Evolutionary conservation across 176 grass and related monocot species (phyloP).

Genomic region (Eragrostis curvula): DNA sequence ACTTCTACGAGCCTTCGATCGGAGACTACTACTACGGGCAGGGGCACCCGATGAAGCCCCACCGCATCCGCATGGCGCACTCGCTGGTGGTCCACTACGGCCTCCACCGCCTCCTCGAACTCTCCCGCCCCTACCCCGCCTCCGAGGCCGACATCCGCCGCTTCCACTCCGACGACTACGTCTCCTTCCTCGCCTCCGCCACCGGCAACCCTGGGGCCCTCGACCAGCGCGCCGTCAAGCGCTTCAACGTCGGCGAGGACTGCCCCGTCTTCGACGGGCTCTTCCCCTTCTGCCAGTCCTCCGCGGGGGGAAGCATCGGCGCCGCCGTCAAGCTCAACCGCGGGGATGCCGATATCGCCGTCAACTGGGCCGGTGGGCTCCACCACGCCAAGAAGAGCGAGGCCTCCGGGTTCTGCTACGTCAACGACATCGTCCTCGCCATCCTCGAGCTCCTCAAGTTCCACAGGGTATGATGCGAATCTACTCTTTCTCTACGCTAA

Average conservation of each 20-base stretch:
- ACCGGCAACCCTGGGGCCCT: conserved; percentile 39
- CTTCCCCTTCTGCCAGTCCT: conserved; percentile 85
- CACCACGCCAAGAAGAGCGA: conserved; percentile 91
- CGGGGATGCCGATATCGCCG: conserved; percentile 79
- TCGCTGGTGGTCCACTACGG: conserved; percentile 88
- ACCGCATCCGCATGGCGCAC: conserved; percentile 95
- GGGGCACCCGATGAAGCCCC: conserved; percentile 95
- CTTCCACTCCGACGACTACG: conserved; percentile 88
- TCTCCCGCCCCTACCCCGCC: conserved; percentile 66
- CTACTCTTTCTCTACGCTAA: not conserved
- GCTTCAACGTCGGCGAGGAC: conserved; percentile 90
- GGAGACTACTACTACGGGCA: conserved; percentile 97
- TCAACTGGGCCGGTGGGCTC: conserved; percentile 92
- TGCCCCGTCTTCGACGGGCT: conserved; percentile 92
- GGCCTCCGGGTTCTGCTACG: conserved; percentile 90
- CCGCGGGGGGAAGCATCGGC: conserved; percentile 77
- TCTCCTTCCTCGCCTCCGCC: conserved; percentile 69
- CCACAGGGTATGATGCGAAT: conserved; percentile 52
- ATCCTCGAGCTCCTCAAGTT: conserved; percentile 95
- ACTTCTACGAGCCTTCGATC: conserved; percentile 94
- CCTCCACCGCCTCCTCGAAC: conserved; percentile 84
- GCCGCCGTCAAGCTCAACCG: conserved; percentile 89
- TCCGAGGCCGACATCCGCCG: conserved; percentile 70
- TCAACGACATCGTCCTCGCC: conserved; percentile 89
- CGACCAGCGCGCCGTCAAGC: conserved; percentile 53